Evolutionary conservation across 139 green algal genomes (phyloP).

Genomic region (Penium margaritaceum): DNA sequence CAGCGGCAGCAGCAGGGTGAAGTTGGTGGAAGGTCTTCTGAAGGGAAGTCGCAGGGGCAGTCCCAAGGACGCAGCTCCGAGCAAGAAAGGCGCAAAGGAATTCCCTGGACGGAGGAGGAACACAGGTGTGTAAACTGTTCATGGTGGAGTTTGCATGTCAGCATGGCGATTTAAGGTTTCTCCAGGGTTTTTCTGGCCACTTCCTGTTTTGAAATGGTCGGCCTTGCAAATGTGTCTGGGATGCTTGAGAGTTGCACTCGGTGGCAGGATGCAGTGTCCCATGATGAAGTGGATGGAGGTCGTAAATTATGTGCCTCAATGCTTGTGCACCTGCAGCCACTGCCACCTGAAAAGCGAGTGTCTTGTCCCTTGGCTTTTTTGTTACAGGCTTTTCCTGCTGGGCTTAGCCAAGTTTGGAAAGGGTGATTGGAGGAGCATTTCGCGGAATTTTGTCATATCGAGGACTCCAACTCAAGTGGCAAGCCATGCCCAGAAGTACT

Average conservation of each 20-base stretch:
- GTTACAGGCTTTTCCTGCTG: conserved; percentile 77
- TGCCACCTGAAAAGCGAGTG: too few relatives aligned
- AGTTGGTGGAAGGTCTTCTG: too few relatives aligned
- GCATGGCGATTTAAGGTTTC: neutral
- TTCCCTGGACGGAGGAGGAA: conserved; percentile 91
- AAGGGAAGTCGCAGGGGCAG: too few relatives aligned
- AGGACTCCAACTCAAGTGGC: conserved; percentile 86
- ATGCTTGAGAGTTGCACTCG: too few relatives aligned
- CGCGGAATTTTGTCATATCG: conserved; percentile 79
- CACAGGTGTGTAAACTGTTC: conserved; percentile 56
- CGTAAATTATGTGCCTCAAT: too few relatives aligned
- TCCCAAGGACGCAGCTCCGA: conserved; percentile 31
- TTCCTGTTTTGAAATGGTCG: neutral
- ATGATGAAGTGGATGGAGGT: too few relatives aligned
- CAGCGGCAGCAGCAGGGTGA: neutral
- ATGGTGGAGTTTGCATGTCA: neutral
- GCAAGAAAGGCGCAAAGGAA: conserved; percentile 75
- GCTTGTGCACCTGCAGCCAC: too few relatives aligned
- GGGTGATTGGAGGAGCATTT: conserved; percentile 87
- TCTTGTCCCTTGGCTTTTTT: too few relatives aligned
- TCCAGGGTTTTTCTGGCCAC: neutral
- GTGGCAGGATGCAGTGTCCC: too few relatives aligned
- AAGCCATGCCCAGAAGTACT: conserved; percentile 88
- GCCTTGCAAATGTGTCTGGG: too few relatives aligned
- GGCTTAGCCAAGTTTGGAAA: conserved; percentile 88